phyloP scores from a whole-genome alignment of 805 yeast genomes.

The Grigorovia humatica region DNA sequence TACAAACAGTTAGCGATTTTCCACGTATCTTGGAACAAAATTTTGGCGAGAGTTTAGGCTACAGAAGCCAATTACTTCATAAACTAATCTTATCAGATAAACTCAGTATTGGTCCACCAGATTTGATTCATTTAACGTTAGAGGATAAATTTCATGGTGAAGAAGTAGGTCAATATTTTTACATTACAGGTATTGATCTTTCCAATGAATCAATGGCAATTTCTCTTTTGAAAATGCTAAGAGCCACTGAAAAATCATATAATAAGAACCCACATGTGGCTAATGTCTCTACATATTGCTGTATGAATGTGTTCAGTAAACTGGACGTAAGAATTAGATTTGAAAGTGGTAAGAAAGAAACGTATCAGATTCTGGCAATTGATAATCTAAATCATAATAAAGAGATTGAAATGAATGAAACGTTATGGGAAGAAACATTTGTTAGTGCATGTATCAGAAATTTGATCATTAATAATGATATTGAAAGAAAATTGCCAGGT shows the following conservation, averaged over 20 bases:
- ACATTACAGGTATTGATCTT: slow-evolving; percentile 37
- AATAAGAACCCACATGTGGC: slow-evolving; percentile 9
- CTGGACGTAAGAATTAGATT: slow-evolving; percentile 65
- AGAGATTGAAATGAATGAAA: slow-evolving; percentile 22
- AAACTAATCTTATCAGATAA: slow-evolving; percentile 10
- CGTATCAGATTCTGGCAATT: slow-evolving; percentile 23
- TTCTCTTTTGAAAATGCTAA: slow-evolving; percentile 36
- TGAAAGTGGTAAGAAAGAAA: slow-evolving; percentile 19
- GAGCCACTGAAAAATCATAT: slow-evolving; percentile 12
- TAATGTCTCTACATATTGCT: slow-evolving; percentile 41
- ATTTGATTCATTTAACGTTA: slow-evolving; percentile 40
- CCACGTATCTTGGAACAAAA: slow-evolving; percentile 22
- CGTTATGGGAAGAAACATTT: slow-evolving; percentile 51
- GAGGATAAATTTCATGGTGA: slow-evolving; percentile 32
- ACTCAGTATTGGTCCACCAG: slow-evolving; percentile 63
- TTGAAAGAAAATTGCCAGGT: slow-evolving; percentile 49
- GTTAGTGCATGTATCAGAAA: slow-evolving; percentile 50
- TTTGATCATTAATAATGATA: slow-evolving; percentile 41
- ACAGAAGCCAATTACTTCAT: slow-evolving; percentile 15
- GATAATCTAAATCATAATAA: slow-evolving; percentile 28
- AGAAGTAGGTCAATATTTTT: slow-evolving; percentile 43
- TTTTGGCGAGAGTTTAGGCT: slow-evolving; percentile 26
- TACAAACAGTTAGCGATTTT: slow-evolving; percentile 9
- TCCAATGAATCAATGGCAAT: slow-evolving; percentile 38
- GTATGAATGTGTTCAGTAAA: slow-evolving; percentile 62